A percentile compares a stretch with the other conserved stretches of the same genome.
Conservation (phyloP, 1,139 yeast genomes). For the Geotrichum reessii region DNA sequence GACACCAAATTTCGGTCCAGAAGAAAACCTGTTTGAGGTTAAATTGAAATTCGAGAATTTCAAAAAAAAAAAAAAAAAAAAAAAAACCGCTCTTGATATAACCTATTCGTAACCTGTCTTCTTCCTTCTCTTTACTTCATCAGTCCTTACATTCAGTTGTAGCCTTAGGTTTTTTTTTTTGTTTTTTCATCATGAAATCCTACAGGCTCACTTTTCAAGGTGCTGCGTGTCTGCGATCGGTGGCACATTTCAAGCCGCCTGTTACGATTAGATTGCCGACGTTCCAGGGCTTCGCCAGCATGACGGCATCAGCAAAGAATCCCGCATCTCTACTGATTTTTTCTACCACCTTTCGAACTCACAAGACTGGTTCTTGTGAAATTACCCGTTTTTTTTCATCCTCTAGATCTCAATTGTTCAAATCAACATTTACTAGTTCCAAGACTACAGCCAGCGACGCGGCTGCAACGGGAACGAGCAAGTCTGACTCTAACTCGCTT, state of each 20-base stretch:
- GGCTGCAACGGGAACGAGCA: neutral
- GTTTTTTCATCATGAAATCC: neutral
- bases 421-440: neutral
- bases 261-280: neutral
- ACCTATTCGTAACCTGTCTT: neutral
- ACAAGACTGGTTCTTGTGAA: neutral
- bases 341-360: neutral
- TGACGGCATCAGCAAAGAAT: neutral
- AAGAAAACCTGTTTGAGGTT: neutral
- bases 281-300: neutral
- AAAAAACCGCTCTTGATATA: neutral
- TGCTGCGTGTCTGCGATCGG: neutral
- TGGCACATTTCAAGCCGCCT: neutral
- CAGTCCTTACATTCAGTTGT: neutral
- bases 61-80: neutral
- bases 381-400: conserved; percentile 5
- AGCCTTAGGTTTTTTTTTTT: neutral
- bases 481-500: neutral
- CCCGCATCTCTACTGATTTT: neutral
- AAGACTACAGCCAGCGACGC: neutral
- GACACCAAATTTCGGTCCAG: neutral
- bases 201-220: neutral
- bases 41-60: neutral
- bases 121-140: neutral
- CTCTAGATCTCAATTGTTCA: neutral